Evolutionary conservation across 805 yeast species (phyloP).

Genomic region (Saccharomycopsis fibuligera): DNA sequence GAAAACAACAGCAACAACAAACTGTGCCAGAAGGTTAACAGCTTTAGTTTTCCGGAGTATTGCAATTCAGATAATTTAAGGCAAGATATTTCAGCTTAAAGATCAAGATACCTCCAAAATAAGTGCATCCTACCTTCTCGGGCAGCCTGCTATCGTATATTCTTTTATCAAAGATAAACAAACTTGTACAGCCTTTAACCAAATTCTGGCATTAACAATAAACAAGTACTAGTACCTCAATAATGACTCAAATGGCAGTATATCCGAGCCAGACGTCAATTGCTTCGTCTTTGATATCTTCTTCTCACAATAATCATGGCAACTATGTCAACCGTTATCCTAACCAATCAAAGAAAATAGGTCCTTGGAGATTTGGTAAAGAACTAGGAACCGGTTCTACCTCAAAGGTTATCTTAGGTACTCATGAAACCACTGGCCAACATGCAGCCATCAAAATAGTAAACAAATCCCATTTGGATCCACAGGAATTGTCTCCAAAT

Average conservation of each 20-base stretch:
- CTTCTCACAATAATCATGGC: conserved; percentile 26
- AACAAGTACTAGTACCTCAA: not conserved
- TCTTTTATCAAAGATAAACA: not conserved
- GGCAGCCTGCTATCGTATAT: no score
- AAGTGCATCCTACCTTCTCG: no score
- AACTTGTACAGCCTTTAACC: no score
- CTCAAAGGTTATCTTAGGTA: conserved; percentile 71
- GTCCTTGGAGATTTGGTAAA: conserved; percentile 79
- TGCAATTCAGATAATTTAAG: no score
- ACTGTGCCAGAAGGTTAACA: no score
- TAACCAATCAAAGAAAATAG: conserved; percentile 41
- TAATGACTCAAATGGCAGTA: conserved; percentile 14
- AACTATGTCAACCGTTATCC: conserved; percentile 37
- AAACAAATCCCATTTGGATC: conserved; percentile 50
- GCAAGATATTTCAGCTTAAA: no score
- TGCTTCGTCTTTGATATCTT: conserved; percentile 47
- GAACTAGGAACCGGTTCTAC: conserved; percentile 81
- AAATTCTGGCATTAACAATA: no score
- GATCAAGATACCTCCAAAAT: no score
- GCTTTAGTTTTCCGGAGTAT: no score
- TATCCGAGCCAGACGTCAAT: conserved; percentile 52
- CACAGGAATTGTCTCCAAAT: conserved; percentile 27
- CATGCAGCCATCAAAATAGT: conserved; percentile 81
- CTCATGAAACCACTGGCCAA: conserved; percentile 61
- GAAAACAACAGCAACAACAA: no score